phyloP scores from a whole-genome alignment of 2,329 filamentous ascomycete species.

The Didymella lethalis region DNA sequence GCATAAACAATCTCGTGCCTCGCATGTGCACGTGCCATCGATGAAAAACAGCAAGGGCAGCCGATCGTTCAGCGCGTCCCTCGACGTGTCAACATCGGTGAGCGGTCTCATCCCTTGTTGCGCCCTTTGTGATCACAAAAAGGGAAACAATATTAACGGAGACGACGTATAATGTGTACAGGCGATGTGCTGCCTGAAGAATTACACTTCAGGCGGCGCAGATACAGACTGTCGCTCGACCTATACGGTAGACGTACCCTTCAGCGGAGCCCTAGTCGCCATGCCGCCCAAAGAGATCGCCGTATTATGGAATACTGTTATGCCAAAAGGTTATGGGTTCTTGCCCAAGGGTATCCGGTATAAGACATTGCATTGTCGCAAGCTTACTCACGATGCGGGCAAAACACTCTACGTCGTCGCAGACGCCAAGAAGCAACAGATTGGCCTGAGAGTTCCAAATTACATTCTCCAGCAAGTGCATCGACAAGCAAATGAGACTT shows the following conservation, averaged over 20 bases:
- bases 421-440: constrained; percentile 31
- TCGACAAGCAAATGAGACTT: constrained; percentile 50
- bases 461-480: constrained; percentile 52
- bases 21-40: constrained; percentile 11
- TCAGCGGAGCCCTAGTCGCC: background rate
- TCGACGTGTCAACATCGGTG: background rate
- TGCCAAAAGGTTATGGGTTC: constrained; percentile 45
- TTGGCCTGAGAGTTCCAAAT: constrained; percentile 56
- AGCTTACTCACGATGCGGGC: constrained; percentile 41
- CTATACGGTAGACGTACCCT: background rate
- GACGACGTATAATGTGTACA: background rate
- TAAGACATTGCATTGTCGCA: constrained; percentile 46
- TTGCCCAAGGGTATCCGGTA: constrained; percentile 46
- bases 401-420: constrained; percentile 42
- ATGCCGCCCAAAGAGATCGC: constrained; percentile 31
- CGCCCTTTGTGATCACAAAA: background rate
- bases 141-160: background rate
- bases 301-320: constrained; percentile 29
- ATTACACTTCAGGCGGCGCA: background rate
- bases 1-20: background rate
- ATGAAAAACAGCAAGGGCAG: background rate
- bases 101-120: background rate
- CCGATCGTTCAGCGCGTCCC: constrained; percentile 1
- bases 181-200: background rate
- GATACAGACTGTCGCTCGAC: background rate